Conservation (phyloP, 495 filamentous ascomycete genomes). For the Daldinia caldariorum region DNA sequence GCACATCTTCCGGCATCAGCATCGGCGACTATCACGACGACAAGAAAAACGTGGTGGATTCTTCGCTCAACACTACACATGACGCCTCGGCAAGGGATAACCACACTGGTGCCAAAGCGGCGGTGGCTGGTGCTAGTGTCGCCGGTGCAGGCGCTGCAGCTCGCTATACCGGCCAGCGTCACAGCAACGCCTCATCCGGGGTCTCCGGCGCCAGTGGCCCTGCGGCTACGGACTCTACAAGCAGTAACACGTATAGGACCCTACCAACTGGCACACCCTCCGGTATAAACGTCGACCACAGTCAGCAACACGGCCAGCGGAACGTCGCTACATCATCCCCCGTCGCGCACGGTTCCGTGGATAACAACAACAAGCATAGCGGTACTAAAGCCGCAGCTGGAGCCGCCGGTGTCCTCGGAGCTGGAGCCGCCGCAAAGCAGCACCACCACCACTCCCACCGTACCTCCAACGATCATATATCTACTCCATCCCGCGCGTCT, state of each 20-base stretch:
- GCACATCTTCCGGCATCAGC: constrained; percentile 42
- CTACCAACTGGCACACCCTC: constrained; percentile 44
- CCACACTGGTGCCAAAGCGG: constrained; percentile 22
- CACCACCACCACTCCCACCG: constrained; percentile 7
- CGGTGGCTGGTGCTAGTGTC: constrained; percentile 16
- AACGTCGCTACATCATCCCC: background rate
- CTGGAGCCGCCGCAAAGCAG: constrained; percentile 16
- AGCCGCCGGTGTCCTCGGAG: constrained; percentile 22
- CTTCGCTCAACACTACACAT: background rate
- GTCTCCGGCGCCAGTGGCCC: background rate
- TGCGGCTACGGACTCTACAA: background rate
- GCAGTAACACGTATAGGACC: constrained; percentile 32
- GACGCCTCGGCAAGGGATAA: constrained; percentile 2
- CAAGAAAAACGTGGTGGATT: background rate
- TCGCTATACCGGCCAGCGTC: constrained; percentile 5
- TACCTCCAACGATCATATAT: background rate
- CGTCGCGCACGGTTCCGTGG: too few relatives aligned
- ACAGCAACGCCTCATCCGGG: background rate
- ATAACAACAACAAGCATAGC: too few relatives aligned
- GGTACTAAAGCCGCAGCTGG: constrained; percentile 19
- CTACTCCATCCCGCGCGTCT: background rate
- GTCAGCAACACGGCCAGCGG: background rate
- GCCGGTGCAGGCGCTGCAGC: constrained; percentile 16
- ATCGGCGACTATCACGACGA: constrained; percentile 2
- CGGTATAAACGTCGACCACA: constrained; percentile 33